These are phyloP conservation scores for Lagenaria siceraria DNA, from an alignment of 306 rosid species.

Conservation along the genomic window DNA sequence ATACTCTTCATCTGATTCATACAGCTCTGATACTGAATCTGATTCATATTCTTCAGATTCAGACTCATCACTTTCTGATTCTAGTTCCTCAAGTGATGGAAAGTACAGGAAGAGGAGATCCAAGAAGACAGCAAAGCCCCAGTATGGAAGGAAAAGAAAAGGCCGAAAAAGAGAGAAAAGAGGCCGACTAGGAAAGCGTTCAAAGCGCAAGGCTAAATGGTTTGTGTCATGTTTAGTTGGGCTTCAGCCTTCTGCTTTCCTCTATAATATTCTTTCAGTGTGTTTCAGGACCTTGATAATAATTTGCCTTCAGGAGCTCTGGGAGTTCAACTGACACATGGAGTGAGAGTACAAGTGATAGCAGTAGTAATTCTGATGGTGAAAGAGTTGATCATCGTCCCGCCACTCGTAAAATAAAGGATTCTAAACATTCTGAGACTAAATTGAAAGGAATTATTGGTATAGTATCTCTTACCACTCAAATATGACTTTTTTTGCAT, in stretches of 20 bases:
- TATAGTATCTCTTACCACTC: conserved; percentile 11
- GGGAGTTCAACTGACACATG: conserved; percentile 55
- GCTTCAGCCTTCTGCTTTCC: not conserved
- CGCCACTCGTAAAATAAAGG: conserved; percentile 25
- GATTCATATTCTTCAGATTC: conserved; percentile 42
- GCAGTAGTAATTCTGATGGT: conserved; percentile 49
- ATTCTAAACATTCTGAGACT: conserved; percentile 22
- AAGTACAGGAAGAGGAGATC: conserved; percentile 55
- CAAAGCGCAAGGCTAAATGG: conserved; percentile 52
- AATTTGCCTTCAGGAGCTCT: conserved; percentile 36
- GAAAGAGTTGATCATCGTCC: conserved; percentile 22
- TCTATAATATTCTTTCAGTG: conserved; percentile 11
- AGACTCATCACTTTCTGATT: conserved; percentile 50
- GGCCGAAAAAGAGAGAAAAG: conserved; percentile 42
- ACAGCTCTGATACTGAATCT: conserved; percentile 41
- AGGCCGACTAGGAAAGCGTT: conserved; percentile 35
- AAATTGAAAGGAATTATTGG: conserved; percentile 32
- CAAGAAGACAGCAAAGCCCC: conserved; percentile 31
- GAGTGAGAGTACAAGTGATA: conserved; percentile 39
- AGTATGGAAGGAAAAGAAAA: conserved; percentile 49
- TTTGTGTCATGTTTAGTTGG: conserved; percentile 18
- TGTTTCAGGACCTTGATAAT: conserved; percentile 18
- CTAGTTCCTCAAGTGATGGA: conserved; percentile 60
- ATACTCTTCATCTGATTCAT: conserved; percentile 66
- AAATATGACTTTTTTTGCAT: not conserved